Conservation (phyloP, 1,284 basidiomycete species). For the Malassezia caprae region DNA sequence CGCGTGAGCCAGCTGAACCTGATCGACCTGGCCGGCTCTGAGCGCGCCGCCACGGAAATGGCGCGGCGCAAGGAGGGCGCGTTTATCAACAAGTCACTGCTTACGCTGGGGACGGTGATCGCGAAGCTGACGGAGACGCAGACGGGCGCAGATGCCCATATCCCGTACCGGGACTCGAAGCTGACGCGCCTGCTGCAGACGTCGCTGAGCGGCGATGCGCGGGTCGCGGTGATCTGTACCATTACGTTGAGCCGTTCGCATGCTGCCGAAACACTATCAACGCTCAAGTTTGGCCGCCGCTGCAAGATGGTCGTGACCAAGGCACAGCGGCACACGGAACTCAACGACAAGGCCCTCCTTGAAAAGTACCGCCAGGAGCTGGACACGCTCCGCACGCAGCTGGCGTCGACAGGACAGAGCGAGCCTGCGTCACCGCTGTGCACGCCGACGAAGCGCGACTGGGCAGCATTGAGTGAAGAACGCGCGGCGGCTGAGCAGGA, state of each 20-base stretch:
- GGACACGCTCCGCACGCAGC: slow-evolving; percentile 28
- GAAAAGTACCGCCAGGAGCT: slow-evolving; percentile 40
- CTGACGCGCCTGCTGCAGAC: slow-evolving; percentile 54
- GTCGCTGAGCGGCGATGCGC: slow-evolving; percentile 54
- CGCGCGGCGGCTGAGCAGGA: slow-evolving; percentile 24
- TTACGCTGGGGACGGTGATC: slow-evolving; percentile 54
- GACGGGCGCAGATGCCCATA: slow-evolving; percentile 41
- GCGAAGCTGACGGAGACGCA: slow-evolving; percentile 53
- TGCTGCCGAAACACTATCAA: slow-evolving; percentile 54
- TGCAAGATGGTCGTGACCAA: slow-evolving; percentile 55
- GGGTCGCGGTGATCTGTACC: slow-evolving; percentile 55
- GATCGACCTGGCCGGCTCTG: slow-evolving; percentile 56
- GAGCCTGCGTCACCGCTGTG: slow-evolving; percentile 3
- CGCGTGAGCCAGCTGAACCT: slow-evolving; percentile 51
- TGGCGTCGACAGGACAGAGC: slow-evolving; percentile 21
- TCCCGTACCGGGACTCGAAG: slow-evolving; percentile 56
- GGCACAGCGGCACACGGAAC: slow-evolving; percentile 53
- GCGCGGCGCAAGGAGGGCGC: slow-evolving; percentile 54
- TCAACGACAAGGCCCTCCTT: slow-evolving; percentile 45
- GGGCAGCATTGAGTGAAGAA: slow-evolving; percentile 26
- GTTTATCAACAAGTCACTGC: slow-evolving; percentile 47
- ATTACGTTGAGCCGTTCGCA: slow-evolving; percentile 51
- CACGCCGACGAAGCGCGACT: slow-evolving; percentile 14
- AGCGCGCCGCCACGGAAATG: slow-evolving; percentile 53
- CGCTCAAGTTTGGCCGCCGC: slow-evolving; percentile 55